Conservation (phyloP, 2,329 filamentous ascomycete species). For the Clonostachys sp. region DNA sequence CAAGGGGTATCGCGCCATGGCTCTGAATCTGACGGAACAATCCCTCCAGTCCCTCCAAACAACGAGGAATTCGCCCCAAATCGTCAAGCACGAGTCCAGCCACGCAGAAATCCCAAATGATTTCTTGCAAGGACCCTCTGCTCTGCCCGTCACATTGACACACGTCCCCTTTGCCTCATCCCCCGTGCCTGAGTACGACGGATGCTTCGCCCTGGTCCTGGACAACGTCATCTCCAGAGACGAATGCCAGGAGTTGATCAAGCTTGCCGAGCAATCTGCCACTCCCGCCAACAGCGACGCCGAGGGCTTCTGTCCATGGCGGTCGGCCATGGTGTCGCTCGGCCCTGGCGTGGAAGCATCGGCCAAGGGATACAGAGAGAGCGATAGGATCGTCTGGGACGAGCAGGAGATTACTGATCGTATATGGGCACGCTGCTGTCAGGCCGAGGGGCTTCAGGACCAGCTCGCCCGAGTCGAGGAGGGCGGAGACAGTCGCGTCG, state of each 20-base stretch:
- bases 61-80: no score
- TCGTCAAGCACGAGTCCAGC: no score
- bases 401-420: constrained; percentile 54
- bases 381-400: constrained; percentile 75
- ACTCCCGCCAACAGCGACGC: neutral
- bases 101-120: no score
- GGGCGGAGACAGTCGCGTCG: constrained; percentile 8
- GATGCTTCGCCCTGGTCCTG: constrained; percentile 51
- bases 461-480: constrained; percentile 26
- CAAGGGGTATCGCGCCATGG: no score
- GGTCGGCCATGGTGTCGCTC: constrained; percentile 63
- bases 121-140: no score
- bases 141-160: no score
- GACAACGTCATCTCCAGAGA: constrained; percentile 47
- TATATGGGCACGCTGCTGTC: constrained; percentile 55
- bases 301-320: constrained; percentile 43
- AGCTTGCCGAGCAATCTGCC: constrained; percentile 49
- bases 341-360: constrained; percentile 57
- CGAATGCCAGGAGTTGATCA: constrained; percentile 56
- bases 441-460: constrained; percentile 32
- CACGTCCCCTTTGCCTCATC: constrained; percentile 47
- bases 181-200: constrained; percentile 44
- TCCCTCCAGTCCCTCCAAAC: no score
- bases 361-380: constrained; percentile 56
- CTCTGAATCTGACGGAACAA: no score